A percentile compares a stretch with the other conserved stretches of the same genome.
Conservation (phyloP, 495 filamentous ascomycete genomes). For the Hypoxylon trugodes region DNA sequence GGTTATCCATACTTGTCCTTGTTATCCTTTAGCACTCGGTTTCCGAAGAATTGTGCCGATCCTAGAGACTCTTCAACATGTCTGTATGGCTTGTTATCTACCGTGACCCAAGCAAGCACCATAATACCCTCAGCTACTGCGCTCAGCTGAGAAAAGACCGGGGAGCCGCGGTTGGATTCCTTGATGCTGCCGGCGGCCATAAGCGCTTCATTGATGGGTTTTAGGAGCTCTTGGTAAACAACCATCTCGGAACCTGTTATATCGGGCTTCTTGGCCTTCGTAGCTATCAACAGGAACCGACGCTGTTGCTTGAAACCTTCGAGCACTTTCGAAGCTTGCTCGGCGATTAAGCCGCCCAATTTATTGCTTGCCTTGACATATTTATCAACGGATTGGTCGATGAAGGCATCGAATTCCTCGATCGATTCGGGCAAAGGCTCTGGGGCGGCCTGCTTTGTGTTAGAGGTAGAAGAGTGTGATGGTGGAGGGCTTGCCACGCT, state of each 20-base stretch:
- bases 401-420: slow-evolving; percentile 84
- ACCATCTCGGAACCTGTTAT: slow-evolving; percentile 72
- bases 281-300: slow-evolving; percentile 85
- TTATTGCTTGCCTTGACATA: slow-evolving; percentile 81
- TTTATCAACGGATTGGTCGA: slow-evolving; percentile 75
- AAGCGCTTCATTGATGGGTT: slow-evolving; percentile 81
- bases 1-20: slow-evolving; percentile 80
- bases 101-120: slow-evolving; percentile 83
- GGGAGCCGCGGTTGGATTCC: slow-evolving; percentile 76
- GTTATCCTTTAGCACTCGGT: slow-evolving; percentile 85
- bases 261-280: slow-evolving; percentile 91
- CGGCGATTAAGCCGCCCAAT: slow-evolving; percentile 78
- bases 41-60: slow-evolving; percentile 88
- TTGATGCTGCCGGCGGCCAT: slow-evolving; percentile 77
- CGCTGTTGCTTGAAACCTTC: slow-evolving; percentile 79
- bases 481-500: slow-evolving; percentile 44
- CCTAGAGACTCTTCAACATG: slow-evolving; percentile 80
- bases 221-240: slow-evolving; percentile 68
- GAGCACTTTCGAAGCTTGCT: slow-evolving; percentile 65
- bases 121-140: slow-evolving; percentile 89
- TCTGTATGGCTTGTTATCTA: slow-evolving; percentile 79
- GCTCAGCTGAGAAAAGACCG: slow-evolving; percentile 78
- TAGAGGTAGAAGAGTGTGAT: slow-evolving; percentile 35
- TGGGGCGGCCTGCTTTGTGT: slow-evolving; percentile 53
- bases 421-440: slow-evolving; percentile 78